phyloP scores from a whole-genome alignment of 495 filamentous ascomycete genomes.

The Penicillium lagena region DNA sequence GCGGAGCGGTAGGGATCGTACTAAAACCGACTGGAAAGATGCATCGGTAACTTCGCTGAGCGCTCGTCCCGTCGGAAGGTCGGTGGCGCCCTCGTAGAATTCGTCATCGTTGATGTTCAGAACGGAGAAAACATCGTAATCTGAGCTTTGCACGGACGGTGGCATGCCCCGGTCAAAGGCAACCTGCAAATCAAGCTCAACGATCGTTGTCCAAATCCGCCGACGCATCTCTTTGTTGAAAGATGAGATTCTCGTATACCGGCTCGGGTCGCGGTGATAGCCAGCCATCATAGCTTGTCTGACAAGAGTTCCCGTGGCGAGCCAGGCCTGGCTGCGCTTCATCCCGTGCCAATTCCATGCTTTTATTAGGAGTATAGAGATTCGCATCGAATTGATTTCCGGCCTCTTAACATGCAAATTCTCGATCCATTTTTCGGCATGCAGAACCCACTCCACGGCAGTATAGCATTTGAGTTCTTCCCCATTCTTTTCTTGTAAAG shows the following conservation, averaged over 20 bases:
- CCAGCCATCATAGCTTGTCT: constrained; percentile 51
- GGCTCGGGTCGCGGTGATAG: constrained; percentile 48
- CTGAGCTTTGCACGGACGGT: constrained; percentile 44
- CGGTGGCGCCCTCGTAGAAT: constrained; percentile 27
- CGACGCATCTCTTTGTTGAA: constrained; percentile 61
- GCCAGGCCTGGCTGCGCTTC: constrained; percentile 53
- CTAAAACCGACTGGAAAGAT: constrained; percentile 28
- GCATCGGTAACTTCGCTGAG: constrained; percentile 30
- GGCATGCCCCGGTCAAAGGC: constrained; percentile 54
- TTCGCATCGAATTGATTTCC: constrained; percentile 49
- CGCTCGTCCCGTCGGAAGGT: constrained; percentile 24
- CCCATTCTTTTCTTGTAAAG: constrained; percentile 44
- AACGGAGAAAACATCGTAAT: constrained; percentile 52
- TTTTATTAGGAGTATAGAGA: constrained; percentile 53
- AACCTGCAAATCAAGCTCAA: constrained; percentile 56
- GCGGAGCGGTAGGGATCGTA: constrained; percentile 28
- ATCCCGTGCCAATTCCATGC: constrained; percentile 50
- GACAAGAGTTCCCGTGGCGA: constrained; percentile 49
- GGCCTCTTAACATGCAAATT: constrained; percentile 48
- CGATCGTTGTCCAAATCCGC: constrained; percentile 60
- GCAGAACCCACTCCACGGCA: constrained; percentile 55
- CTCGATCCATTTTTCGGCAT: constrained; percentile 57
- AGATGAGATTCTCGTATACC: constrained; percentile 45
- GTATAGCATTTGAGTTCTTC: constrained; percentile 37
- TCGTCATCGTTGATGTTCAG: constrained; percentile 45